Conservation (phyloP, 768 basidiomycete species). For the Hemileccinum rubropunctum region DNA sequence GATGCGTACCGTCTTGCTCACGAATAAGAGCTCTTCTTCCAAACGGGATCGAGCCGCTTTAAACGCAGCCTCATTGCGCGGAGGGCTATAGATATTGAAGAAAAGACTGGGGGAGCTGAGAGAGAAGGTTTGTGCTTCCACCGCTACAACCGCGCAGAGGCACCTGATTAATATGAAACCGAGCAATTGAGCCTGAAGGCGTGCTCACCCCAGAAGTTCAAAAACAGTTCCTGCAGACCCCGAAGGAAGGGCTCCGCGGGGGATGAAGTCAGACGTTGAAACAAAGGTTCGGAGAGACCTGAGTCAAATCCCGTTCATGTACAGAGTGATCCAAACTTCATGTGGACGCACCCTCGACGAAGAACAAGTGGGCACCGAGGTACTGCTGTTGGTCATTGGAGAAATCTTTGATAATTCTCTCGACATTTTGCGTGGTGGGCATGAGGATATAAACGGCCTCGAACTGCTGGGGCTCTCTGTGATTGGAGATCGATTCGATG, state of each 20-base stretch:
- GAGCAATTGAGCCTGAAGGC: background rate
- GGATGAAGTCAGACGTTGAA: slow-evolving; percentile 70
- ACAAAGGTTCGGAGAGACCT: slow-evolving; percentile 79
- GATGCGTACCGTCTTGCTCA: slow-evolving; percentile 56
- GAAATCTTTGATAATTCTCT: slow-evolving; percentile 88
- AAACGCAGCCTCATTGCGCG: slow-evolving; percentile 64
- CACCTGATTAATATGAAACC: slow-evolving; percentile 9
- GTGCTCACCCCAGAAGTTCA: slow-evolving; percentile 88
- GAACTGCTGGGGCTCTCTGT: slow-evolving; percentile 81
- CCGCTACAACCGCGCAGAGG: slow-evolving; percentile 45
- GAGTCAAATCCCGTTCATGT: slow-evolving; percentile 2
- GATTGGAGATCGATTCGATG: slow-evolving; percentile 84
- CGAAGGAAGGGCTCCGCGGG: slow-evolving; percentile 77
- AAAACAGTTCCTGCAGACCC: slow-evolving; percentile 78
- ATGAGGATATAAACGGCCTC: slow-evolving; percentile 94
- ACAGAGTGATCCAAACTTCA: background rate
- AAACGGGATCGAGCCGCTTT: slow-evolving; percentile 69
- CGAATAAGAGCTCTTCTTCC: slow-evolving; percentile 83
- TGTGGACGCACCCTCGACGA: slow-evolving; percentile 72
- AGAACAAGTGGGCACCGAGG: slow-evolving; percentile 86
- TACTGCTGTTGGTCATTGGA: slow-evolving; percentile 63
- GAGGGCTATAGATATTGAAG: slow-evolving; percentile 87
- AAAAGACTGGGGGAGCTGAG: slow-evolving; percentile 75
- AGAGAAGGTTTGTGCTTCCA: slow-evolving; percentile 85
- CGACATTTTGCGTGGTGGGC: slow-evolving; percentile 92